These are phyloP conservation scores for Dactylellina sp. DNA, from an alignment of 2,329 filamentous ascomycete species.

Conservation along the genomic window DNA sequence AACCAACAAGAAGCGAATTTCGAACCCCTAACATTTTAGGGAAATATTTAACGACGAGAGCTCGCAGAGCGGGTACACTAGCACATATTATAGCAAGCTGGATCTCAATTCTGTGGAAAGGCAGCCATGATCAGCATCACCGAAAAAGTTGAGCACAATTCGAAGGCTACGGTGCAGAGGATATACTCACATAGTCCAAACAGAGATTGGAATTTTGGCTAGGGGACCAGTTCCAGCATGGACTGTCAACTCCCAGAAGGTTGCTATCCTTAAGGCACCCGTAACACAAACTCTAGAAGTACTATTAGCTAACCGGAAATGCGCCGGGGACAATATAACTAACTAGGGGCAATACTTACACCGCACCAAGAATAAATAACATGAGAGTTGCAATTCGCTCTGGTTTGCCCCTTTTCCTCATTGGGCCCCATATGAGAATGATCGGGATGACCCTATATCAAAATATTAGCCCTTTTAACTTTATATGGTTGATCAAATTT, in stretches of 20 bases:
- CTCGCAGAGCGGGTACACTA: slow-evolving; percentile 35
- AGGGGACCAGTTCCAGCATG: slow-evolving; percentile 28
- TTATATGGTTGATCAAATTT: background rate
- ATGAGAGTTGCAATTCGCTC: slow-evolving; percentile 44
- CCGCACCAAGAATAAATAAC: slow-evolving; percentile 35
- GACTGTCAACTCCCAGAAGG: slow-evolving; percentile 44
- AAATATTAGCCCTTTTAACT: background rate
- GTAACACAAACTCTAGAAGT: slow-evolving; percentile 26
- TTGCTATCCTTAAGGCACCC: slow-evolving; percentile 37
- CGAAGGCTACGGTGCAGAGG: background rate
- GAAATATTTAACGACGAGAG: slow-evolving; percentile 46
- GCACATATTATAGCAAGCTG: slow-evolving; percentile 45
- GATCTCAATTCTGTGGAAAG: slow-evolving; percentile 25
- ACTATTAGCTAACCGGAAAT: background rate
- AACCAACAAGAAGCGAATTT: slow-evolving; percentile 40
- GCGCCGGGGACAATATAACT: background rate
- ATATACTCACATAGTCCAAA: slow-evolving; percentile 38
- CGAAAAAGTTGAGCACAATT: too few species aligned
- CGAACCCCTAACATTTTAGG: slow-evolving; percentile 39
- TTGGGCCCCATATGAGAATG: slow-evolving; percentile 42
- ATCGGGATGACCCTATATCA: slow-evolving; percentile 36
- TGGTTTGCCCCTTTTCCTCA: slow-evolving; percentile 41
- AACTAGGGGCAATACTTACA: slow-evolving; percentile 14
- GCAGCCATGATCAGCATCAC: background rate
- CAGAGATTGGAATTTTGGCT: slow-evolving; percentile 43